phyloP scores from a whole-genome alignment of 2,329 filamentous ascomycete species.

The Fusarium chlamydosporum region DNA sequence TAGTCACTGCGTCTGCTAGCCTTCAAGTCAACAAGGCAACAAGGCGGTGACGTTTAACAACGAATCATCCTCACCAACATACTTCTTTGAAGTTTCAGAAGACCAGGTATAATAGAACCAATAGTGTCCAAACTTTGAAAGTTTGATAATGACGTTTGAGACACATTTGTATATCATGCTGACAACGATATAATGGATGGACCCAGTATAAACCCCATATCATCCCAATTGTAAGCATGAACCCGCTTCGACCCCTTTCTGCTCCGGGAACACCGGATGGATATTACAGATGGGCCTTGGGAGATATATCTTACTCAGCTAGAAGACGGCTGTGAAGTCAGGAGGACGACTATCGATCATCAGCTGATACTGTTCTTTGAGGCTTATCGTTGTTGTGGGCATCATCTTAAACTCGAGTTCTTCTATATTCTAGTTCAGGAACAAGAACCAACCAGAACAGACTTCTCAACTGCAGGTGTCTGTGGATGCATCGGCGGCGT shows the following conservation, averaged over 20 bases:
- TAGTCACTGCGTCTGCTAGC: slow-evolving; percentile 1
- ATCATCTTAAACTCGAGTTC: slow-evolving; percentile 1
- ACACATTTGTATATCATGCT: slow-evolving; percentile 2
- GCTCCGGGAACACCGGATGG: slow-evolving; percentile 6
- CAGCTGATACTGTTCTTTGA: slow-evolving; percentile 2
- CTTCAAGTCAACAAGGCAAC: not conserved
- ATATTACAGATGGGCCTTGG: not conserved
- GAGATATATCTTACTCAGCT: not conserved
- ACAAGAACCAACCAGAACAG: slow-evolving; percentile 31
- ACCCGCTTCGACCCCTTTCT: slow-evolving; percentile 14
- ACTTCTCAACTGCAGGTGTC: slow-evolving; percentile 20
- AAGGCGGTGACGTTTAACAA: slow-evolving; percentile 5
- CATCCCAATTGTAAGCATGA: slow-evolving; percentile 12
- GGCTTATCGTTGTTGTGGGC: not conserved
- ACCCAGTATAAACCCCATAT: slow-evolving; percentile 6
- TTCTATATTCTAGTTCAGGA: slow-evolving; percentile 23
- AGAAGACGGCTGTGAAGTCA: not conserved
- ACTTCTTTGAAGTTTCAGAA: not conserved
- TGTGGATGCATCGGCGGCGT: slow-evolving; percentile 30
- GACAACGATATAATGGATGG: not conserved
- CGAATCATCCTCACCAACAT: not conserved
- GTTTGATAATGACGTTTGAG: not conserved
- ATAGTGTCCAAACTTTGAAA: not conserved
- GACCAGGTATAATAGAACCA: not conserved
- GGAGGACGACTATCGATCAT: not conserved